Conservation (phyloP, 2,329 filamentous ascomycete species). For the Paracoccidioides lutzii region DNA sequence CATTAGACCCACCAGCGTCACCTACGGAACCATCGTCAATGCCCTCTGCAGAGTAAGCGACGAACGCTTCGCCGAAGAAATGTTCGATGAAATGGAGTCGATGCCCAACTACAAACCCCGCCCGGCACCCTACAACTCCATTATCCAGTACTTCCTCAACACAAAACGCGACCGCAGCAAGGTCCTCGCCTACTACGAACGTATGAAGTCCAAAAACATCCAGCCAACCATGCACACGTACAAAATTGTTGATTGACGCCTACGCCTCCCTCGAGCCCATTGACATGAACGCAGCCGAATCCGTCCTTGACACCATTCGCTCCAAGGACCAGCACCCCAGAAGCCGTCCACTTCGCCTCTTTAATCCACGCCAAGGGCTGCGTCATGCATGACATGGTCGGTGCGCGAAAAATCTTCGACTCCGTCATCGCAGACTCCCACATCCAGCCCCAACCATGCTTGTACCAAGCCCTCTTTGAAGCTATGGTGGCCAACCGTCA, state of each 20-base stretch:
- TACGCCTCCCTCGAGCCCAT: constrained; percentile 88
- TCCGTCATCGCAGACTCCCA: constrained; percentile 55
- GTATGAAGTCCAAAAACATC: constrained; percentile 80
- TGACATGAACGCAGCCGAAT: constrained; percentile 76
- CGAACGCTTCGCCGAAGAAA: constrained; percentile 91
- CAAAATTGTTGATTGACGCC: constrained; percentile 94
- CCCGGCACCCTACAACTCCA: constrained; percentile 93
- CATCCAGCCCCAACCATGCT: constrained; percentile 63
- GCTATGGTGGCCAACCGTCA: constrained; percentile 90
- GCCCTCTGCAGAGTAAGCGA: constrained; percentile 94
- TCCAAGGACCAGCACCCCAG: constrained; percentile 58
- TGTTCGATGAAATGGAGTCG: constrained; percentile 98
- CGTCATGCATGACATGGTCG: constrained; percentile 79
- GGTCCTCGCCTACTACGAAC: constrained; percentile 86
- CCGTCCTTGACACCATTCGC: constrained; percentile 66
- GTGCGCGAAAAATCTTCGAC: constrained; percentile 71
- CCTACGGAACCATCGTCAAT: constrained; percentile 96
- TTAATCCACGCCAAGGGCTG: constrained; percentile 94
- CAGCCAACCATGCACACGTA: constrained; percentile 89
- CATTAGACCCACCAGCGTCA: constrained; percentile 92
- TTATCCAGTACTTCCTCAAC: constrained; percentile 98
- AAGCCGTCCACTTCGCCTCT: constrained; percentile 90
- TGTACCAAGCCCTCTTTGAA: constrained; percentile 96
- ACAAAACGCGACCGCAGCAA: constrained; percentile 93
- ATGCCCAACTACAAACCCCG: constrained; percentile 98